Conservation (phyloP, 306 rosid genomes). For the Canavalia ensiformis region DNA sequence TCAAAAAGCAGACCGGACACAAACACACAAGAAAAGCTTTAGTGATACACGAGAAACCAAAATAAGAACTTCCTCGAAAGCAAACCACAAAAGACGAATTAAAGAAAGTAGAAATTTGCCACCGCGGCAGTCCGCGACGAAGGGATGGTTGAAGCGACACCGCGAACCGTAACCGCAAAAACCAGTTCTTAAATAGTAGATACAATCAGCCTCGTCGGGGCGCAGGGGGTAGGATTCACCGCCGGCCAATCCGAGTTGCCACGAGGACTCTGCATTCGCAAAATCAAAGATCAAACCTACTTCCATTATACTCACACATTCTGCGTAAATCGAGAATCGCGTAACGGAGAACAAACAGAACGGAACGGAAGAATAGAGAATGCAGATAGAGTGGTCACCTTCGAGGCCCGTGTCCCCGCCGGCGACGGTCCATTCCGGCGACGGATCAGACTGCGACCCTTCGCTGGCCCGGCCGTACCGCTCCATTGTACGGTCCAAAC, state of each 20-base stretch:
- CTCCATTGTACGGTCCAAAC: constrained; percentile 83
- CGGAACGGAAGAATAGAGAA: constrained; percentile 51
- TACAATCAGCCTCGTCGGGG: constrained; percentile 92
- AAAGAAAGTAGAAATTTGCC: constrained; percentile 62
- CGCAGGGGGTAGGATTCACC: constrained; percentile 91
- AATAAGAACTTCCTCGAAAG: constrained; percentile 45
- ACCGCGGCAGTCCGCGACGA: no score
- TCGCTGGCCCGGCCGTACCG: constrained; percentile 78
- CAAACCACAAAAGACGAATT: constrained; percentile 35
- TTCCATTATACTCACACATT: constrained; percentile 54
- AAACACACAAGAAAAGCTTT: constrained; percentile 6
- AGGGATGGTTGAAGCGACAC: constrained; percentile 98
- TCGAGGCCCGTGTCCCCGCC: constrained; percentile 65
- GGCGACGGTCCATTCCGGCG: constrained; percentile 76
- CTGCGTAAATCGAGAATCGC: constrained; percentile 48
- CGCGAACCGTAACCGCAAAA: constrained; percentile 91
- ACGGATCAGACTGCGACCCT: constrained; percentile 88
- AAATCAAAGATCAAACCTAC: constrained; percentile 60
- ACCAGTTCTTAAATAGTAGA: constrained; percentile 83
- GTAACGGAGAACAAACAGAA: neutral
- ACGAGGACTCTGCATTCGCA: constrained; percentile 72
- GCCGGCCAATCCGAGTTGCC: constrained; percentile 70
- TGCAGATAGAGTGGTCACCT: constrained; percentile 60
- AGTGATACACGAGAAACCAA: constrained; percentile 36
- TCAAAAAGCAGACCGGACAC: constrained; percentile 51